Evolutionary conservation across 2,329 filamentous ascomycete species (phyloP).

Genomic region (Aspergillus awamori): DNA sequence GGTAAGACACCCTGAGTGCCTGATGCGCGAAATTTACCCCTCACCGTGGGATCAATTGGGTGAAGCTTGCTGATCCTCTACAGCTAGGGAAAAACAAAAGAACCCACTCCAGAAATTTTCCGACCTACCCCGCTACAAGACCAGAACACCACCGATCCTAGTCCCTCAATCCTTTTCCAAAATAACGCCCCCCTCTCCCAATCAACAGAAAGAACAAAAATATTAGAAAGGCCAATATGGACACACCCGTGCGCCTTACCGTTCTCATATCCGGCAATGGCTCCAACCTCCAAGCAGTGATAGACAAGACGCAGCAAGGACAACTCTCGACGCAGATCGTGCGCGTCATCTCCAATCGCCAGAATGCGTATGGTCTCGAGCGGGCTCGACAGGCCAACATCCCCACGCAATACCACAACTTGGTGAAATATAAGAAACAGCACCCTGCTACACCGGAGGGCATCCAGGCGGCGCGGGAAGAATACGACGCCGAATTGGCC

Average conservation of each 20-base stretch:
- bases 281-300: slow-evolving; percentile 78
- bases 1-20: neutral
- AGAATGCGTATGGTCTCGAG: slow-evolving; percentile 65
- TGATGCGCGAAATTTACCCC: neutral
- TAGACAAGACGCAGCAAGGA: slow-evolving; percentile 58
- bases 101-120: neutral
- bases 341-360: slow-evolving; percentile 68
- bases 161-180: too few relatives aligned
- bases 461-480: slow-evolving; percentile 57
- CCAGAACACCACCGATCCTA: neutral
- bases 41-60: neutral
- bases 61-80: neutral
- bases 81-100: neutral
- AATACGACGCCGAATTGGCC: slow-evolving; percentile 77
- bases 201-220: neutral
- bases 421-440: slow-evolving; percentile 73
- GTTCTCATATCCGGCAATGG: slow-evolving; percentile 75
- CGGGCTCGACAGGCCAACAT: slow-evolving; percentile 65
- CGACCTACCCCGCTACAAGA: slow-evolving; percentile 3
- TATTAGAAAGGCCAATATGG: slow-evolving; percentile 25
- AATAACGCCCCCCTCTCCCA: too few relatives aligned
- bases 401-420: slow-evolving; percentile 78
- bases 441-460: slow-evolving; percentile 59
- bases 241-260: slow-evolving; percentile 55
- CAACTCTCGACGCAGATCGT: slow-evolving; percentile 58